Evolutionary conservation across 352 stramenopile genomes (phyloP), one percentile per base, ranked within the genome.

Genomic region (Pelagophyceae sp.): DNA sequence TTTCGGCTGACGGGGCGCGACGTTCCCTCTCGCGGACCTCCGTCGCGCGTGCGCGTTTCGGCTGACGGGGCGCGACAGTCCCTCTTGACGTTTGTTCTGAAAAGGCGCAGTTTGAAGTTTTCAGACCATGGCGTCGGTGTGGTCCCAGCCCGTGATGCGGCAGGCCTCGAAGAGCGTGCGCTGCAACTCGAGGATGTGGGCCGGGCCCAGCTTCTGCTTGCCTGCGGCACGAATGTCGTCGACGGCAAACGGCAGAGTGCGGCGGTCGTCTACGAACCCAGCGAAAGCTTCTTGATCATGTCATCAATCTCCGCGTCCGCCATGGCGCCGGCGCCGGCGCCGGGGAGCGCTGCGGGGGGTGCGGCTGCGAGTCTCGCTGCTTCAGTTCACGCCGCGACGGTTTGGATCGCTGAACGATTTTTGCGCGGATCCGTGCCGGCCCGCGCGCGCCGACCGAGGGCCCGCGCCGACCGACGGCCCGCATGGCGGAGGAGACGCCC

Each of bases 121-220:
- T n/a, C n/a, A n/a, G 11, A 54, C 45, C 67, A 74, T 74, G 15
- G 5, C 33, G 15, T 74, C 67, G 17, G 67, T 37, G 33, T 74
- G 67, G 25, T 17, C 33, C 15, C 0, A 3, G 67, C 58, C 67
- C 35, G 51, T 33, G 67, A 74, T 32, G 17, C 38, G 33, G 27
- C 33, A 58, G 33, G 35, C 67, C 11, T 74, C 67, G 33, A 31
- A 17, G 20, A 74, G 67, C 27, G 38, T 58, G 35, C 35, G 1
- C 29, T 74, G 67, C 67, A 74, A n/a, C 2, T 35, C 1, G 35
- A 74, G 33, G 33, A 74, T 74, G 2, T 31, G 2, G 1, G 19
- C 67, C 17, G 51, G 25, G 35, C 19, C 33, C 17, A 74, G 67
- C 15, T 74, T 74, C 45, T 11, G 45, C 45, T 11, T 23, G 45